Percentiles rank a stretch among this genome's conserved stretches.
These are phyloP conservation scores for Podosphaera leucotricha DNA, from an alignment of 2,329 filamentous ascomycete species.

Conservation along the genomic window DNA sequence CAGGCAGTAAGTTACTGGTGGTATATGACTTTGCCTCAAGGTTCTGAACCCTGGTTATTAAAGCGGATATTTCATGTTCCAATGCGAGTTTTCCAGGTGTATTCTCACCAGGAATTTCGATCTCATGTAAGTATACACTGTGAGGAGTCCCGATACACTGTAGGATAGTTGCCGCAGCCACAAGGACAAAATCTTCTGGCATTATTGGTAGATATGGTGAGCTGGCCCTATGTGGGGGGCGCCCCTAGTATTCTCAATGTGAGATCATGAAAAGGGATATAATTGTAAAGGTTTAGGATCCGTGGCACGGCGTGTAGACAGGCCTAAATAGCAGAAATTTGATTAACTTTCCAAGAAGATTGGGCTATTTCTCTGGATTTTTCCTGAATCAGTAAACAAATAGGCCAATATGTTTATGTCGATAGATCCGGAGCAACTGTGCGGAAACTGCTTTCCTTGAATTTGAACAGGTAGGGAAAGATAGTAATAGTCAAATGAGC, in stretches of 20 bases:
- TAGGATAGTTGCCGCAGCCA: constrained; percentile 29
- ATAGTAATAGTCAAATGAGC: neutral
- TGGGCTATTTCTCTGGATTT: no score
- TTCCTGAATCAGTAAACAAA: no score
- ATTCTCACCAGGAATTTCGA: constrained; percentile 56
- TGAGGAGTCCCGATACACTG: constrained; percentile 22
- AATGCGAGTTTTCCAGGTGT: constrained; percentile 53
- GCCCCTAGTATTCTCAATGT: neutral
- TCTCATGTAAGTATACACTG: constrained; percentile 12
- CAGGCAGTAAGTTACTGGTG: constrained; percentile 38
- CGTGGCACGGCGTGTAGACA: neutral
- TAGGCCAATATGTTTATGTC: no score
- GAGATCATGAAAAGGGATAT: neutral
- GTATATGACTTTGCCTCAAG: constrained; percentile 57
- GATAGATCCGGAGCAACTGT: no score
- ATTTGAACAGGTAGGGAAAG: no score
- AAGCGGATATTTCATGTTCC: constrained; percentile 60
- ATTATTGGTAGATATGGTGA: constrained; percentile 11
- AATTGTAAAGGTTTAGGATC: neutral
- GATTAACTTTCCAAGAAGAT: no score
- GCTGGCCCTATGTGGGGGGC: constrained; percentile 5
- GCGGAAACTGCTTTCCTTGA: no score
- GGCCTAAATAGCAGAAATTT: neutral
- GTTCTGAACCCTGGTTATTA: constrained; percentile 54
- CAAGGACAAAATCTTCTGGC: constrained; percentile 28